Evolutionary conservation across 169 alveolate genomes (phyloP).

Genomic region (Cryptosporidium xiaoi): DNA sequence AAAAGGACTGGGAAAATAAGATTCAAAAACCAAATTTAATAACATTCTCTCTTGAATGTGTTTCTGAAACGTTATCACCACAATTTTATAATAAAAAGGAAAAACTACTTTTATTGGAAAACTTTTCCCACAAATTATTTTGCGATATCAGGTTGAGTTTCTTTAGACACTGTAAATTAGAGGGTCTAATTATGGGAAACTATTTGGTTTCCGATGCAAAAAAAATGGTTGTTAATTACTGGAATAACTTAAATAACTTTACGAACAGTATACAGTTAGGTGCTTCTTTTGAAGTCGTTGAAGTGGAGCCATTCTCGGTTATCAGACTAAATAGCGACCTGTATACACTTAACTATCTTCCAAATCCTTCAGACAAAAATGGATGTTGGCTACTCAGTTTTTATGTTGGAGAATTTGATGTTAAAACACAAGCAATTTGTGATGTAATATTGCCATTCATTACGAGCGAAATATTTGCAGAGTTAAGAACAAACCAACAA

Average conservation of each 20-base stretch:
- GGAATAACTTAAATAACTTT: slow-evolving; percentile 17
- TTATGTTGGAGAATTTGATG: slow-evolving; percentile 24
- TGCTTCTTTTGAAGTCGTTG: slow-evolving; percentile 1
- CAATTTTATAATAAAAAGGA: slow-evolving; percentile 19
- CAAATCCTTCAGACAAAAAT: slow-evolving; percentile 30
- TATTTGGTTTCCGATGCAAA: slow-evolving; percentile 16
- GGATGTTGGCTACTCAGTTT: slow-evolving; percentile 58
- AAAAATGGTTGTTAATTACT: slow-evolving; percentile 11
- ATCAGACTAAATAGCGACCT: slow-evolving; percentile 10
- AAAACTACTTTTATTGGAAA: slow-evolving; percentile 17
- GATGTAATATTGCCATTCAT: slow-evolving; percentile 31
- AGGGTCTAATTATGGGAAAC: slow-evolving; percentile 69
- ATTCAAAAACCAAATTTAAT: slow-evolving; percentile 32
- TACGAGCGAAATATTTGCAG: slow-evolving; percentile 55
- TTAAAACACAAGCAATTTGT: slow-evolving; percentile 22
- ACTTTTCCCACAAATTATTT: slow-evolving; percentile 12
- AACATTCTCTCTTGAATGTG: slow-evolving; percentile 41
- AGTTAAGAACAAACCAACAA: slow-evolving; percentile 55
- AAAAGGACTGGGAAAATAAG: slow-evolving; percentile 58
- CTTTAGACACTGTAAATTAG: slow-evolving; percentile 19
- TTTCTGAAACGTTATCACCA: slow-evolving; percentile 49
- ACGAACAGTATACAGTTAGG: not conserved
- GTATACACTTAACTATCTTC: slow-evolving; percentile 13
- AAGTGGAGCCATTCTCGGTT: slow-evolving; percentile 20
- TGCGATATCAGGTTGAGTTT: slow-evolving; percentile 9